Evolutionary conservation across 148 eudicot genomes (phyloP).

Genomic region (Salicornia ramosissima): DNA sequence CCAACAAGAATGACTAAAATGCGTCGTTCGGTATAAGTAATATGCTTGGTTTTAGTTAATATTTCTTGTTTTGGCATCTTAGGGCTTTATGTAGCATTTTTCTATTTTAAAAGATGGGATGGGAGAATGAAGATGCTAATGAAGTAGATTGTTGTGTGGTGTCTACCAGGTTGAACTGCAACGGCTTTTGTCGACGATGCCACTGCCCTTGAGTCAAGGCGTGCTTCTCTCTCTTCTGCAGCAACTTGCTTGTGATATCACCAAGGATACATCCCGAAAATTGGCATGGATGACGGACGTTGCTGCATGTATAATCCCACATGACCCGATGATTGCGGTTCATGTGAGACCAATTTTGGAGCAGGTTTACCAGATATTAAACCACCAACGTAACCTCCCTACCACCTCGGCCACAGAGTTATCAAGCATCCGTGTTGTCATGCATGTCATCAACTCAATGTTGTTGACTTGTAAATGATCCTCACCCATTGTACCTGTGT

Average conservation of each 20-base stretch:
- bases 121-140: background rate
- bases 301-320: slow-evolving; percentile 63
- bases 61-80: too few relatives aligned
- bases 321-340: slow-evolving; percentile 66
- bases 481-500: background rate
- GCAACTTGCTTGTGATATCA: slow-evolving; percentile 84
- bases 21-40: too few relatives aligned
- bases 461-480: slow-evolving; percentile 65
- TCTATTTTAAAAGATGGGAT: too few relatives aligned
- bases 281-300: slow-evolving; percentile 83
- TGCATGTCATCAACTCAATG: slow-evolving; percentile 86
- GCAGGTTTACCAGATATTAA: slow-evolving; percentile 86
- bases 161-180: slow-evolving; percentile 68
- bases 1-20: background rate
- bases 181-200: slow-evolving; percentile 42
- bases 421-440: slow-evolving; percentile 55
- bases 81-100: too few relatives aligned
- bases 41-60: too few relatives aligned
- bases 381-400: slow-evolving; percentile 66
- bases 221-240: slow-evolving; percentile 92
- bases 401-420: slow-evolving; percentile 46
- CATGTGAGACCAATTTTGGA: slow-evolving; percentile 85
- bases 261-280: slow-evolving; percentile 55
- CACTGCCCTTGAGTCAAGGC: slow-evolving; percentile 83
- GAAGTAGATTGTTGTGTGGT: background rate